phyloP scores from a whole-genome alignment of 2,329 filamentous ascomycete genomes.

The Chrysoporthe cubensis region DNA sequence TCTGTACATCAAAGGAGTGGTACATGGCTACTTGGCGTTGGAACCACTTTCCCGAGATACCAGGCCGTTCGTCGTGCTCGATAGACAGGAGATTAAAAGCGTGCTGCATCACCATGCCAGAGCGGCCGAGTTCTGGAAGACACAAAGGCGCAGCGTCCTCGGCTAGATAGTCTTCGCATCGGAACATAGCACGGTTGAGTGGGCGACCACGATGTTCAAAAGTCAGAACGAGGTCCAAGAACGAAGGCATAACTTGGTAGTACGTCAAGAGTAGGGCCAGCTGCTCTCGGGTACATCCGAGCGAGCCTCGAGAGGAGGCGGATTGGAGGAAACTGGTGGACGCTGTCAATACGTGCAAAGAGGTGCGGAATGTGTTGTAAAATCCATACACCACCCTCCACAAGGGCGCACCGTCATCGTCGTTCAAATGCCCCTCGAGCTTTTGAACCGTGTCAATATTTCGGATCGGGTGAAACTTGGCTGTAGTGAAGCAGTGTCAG shows the following conservation, averaged over 20 bases:
- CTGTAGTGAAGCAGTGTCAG: neutral
- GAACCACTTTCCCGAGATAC: constrained; percentile 30
- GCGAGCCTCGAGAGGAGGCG: constrained; percentile 23
- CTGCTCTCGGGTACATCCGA: constrained; percentile 32
- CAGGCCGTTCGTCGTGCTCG: neutral
- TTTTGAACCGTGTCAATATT: neutral
- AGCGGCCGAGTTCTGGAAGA: constrained; percentile 21
- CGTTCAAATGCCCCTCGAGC: neutral
- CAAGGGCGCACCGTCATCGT: neutral
- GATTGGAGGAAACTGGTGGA: constrained; percentile 29
- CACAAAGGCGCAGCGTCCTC: constrained; percentile 12
- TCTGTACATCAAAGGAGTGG: constrained; percentile 22
- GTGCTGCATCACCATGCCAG: constrained; percentile 30
- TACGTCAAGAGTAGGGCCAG: constrained; percentile 30
- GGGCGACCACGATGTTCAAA: constrained; percentile 27
- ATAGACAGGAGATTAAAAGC: constrained; percentile 13
- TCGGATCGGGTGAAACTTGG: neutral
- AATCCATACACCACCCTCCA: neutral
- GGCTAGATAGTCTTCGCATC: constrained; percentile 30
- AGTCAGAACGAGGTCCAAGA: constrained; percentile 32
- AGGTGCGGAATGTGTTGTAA: neutral
- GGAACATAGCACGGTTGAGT: constrained; percentile 26
- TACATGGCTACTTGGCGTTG: constrained; percentile 17
- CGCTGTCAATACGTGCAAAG: neutral
- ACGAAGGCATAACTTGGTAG: constrained; percentile 34